Percentiles rank a stretch among this genome's conserved stretches.
phyloP scores from a whole-genome alignment of 495 filamentous ascomycete species.

The Penicillium cataractarum region DNA sequence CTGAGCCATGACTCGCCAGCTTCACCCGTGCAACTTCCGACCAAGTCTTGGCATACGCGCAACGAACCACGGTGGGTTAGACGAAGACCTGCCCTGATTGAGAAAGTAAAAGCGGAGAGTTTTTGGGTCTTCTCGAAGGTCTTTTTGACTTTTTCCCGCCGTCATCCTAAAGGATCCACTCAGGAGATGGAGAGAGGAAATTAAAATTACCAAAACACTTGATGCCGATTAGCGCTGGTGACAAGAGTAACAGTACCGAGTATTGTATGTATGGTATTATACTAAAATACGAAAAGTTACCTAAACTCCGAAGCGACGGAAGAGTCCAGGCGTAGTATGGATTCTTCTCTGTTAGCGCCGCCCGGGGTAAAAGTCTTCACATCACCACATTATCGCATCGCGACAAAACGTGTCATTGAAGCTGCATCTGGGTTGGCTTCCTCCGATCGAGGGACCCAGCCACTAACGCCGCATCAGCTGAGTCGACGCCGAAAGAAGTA shows the following conservation, averaged over 20 bases:
- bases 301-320: background rate
- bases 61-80: conserved; percentile 4
- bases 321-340: background rate
- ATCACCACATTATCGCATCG: background rate
- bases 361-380: conserved; percentile 1
- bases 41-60: conserved; percentile 16
- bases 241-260: too few species aligned
- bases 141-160: background rate
- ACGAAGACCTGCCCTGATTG: background rate
- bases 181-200: background rate
- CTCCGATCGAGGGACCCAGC: background rate
- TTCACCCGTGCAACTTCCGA: conserved; percentile 1
- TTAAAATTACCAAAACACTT: conserved; percentile 1
- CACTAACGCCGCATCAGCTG: background rate
- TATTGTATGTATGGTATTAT: background rate
- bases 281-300: background rate
- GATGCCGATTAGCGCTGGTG: background rate
- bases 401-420: background rate
- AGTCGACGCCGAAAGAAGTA: background rate
- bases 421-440: background rate
- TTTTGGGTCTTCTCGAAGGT: background rate
- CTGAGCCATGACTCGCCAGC: conserved; percentile 16
- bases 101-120: background rate
- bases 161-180: background rate
- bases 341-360: conserved; percentile 3